phyloP scores from a whole-genome alignment of 176 grass and related monocot genomes.

The Carex pumila region DNA sequence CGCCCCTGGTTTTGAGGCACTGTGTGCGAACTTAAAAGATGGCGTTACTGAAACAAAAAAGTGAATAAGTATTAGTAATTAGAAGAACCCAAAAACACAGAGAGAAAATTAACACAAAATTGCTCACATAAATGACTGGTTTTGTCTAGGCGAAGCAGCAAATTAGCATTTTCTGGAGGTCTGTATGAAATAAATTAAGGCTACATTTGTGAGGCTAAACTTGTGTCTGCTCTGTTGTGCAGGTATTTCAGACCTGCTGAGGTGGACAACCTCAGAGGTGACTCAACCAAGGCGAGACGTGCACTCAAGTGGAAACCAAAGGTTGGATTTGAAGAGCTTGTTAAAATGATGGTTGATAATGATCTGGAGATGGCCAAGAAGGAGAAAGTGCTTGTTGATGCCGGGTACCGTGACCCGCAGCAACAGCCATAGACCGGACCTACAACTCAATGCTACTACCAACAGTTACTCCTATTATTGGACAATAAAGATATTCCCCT shows the following conservation, averaged over 20 bases:
- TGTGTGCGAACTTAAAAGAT: not conserved
- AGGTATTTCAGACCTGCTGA: constrained; percentile 72
- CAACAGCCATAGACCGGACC: constrained; percentile 61
- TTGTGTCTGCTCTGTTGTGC: not conserved
- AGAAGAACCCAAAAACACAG: not conserved
- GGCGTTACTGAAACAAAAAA: not conserved
- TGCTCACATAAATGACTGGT: not conserved
- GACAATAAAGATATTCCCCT: constrained; percentile 5
- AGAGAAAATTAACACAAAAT: not conserved
- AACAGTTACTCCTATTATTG: not conserved
- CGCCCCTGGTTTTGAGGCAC: not conserved
- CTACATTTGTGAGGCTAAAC: not conserved
- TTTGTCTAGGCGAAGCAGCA: not conserved
- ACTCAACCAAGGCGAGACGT: constrained; percentile 60
- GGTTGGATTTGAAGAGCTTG: constrained; percentile 78
- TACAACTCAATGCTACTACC: not conserved
- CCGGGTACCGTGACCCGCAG: constrained; percentile 77
- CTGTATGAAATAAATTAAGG: not conserved
- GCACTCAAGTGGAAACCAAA: constrained; percentile 85
- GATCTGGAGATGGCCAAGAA: constrained; percentile 82
- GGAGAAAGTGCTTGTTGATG: constrained; percentile 89
- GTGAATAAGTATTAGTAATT: not conserved
- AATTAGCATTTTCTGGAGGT: not conserved
- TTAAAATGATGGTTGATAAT: constrained; percentile 89
- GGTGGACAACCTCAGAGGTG: constrained; percentile 83